Base-by-base conservation (phyloP, 345 rosid genomes). In the Eucalyptus regnans region DNA sequence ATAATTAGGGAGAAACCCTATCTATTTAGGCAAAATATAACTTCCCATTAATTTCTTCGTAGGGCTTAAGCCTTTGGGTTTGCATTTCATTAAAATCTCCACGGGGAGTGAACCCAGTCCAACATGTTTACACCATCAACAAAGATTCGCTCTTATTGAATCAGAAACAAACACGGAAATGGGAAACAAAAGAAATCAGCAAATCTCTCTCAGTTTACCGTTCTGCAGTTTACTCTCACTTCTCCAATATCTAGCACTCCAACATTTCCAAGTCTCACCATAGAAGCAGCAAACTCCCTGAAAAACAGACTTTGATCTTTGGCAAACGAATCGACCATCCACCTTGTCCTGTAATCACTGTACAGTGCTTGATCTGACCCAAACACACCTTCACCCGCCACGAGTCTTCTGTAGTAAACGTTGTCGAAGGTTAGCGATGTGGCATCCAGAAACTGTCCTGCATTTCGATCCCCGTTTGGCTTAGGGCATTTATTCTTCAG, bases 221-320 rank as follows among this genome's bases (percentile, higher is more conserved):
- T 89, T 50, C 92, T 86, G 87, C 96, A 93, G 27, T 95, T 91
- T 27, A 84, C 58, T 92, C 98, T 94, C 54, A 95, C 98, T 92
- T 97, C 94, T 58, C 98, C 96, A 7, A 88, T 89, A 91, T 94
- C 94, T 49, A 88, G 88, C 29, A 94, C 94, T 46, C 96, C 96
- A 50, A 94, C 93, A 92, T 93, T 95, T 87, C 98, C 97, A 81
- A 96, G 94, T 86, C 93, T 94, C 86, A 94, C 94, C 97, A 96
- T 96, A 12, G 98, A 93, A 79, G 91, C 89, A 6, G 92, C 94
- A 88, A 97, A 96, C 91, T 94, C 98, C 87, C 89, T 91, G 86
- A 95, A 95, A 93, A 96, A 96, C 89, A 95, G 90, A 46, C 76
- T 91, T 88, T 96, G 94, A 92, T 95, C 96, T 86, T 27, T 86